phyloP scores from a whole-genome alignment of 2,329 filamentous ascomycete genomes.

The Scedosporium minutisporum region DNA sequence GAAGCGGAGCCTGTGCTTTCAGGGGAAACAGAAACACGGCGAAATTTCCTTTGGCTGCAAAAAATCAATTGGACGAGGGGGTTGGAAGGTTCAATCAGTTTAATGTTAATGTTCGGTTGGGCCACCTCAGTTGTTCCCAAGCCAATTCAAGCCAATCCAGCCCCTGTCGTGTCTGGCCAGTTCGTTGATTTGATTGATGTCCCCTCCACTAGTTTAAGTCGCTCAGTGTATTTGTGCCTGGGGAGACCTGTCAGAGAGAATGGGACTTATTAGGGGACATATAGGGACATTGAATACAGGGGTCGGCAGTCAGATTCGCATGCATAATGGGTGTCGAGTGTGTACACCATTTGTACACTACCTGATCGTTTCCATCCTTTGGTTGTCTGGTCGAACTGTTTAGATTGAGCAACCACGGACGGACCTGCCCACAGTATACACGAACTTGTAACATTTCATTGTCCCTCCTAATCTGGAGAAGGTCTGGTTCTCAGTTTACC shows the following conservation, averaged over 20 bases:
- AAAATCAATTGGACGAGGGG: conserved; percentile 4
- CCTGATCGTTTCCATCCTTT: neutral
- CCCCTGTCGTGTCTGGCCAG: conserved; percentile 7
- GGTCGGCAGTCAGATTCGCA: too few relatives aligned
- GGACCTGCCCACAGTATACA: neutral
- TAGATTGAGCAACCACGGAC: neutral
- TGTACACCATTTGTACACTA: too few relatives aligned
- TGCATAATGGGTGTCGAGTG: too few relatives aligned
- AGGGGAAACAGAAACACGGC: conserved; percentile 15
- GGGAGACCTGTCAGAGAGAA: too few relatives aligned
- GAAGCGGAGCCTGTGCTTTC: conserved; percentile 14
- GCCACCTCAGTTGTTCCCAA: conserved; percentile 9
- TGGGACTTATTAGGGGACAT: too few relatives aligned
- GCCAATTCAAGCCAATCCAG: conserved; percentile 5
- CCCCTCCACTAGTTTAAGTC: too few relatives aligned
- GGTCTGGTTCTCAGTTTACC: neutral
- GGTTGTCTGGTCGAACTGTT: neutral
- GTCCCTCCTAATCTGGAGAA: neutral
- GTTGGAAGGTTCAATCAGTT: neutral
- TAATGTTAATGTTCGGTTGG: neutral
- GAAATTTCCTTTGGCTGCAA: conserved; percentile 8
- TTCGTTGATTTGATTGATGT: too few relatives aligned
- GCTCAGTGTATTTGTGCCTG: too few relatives aligned
- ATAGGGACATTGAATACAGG: too few relatives aligned
- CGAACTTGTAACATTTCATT: too few relatives aligned